phyloP scores from a whole-genome alignment of 495 filamentous ascomycete species.

The Podospora fimiseda region DNA sequence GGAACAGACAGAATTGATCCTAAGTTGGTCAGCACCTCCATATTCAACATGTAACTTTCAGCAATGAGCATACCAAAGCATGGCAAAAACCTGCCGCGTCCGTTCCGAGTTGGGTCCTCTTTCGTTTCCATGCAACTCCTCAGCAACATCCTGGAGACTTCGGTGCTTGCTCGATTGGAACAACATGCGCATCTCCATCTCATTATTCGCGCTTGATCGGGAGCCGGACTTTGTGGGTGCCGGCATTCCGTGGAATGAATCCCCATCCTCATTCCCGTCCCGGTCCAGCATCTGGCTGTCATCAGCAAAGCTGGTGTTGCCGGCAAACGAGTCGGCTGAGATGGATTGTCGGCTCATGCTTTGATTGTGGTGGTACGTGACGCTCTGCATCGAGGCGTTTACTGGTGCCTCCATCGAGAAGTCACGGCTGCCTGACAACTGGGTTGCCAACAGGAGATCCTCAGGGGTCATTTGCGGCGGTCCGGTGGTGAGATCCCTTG shows the following conservation, averaged over 20 bases:
- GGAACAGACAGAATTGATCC: conserved; percentile 77
- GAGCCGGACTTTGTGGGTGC: conserved; percentile 53
- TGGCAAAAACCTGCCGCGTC: conserved; percentile 93
- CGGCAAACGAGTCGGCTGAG: conserved; percentile 45
- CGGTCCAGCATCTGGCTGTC: conserved; percentile 62
- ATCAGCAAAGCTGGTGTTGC: conserved; percentile 57
- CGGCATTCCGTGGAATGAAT: conserved; percentile 51
- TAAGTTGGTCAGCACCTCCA: conserved; percentile 32
- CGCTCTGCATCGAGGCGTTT: conserved; percentile 42
- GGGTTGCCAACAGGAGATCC: conserved; percentile 58
- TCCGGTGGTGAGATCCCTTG: conserved; percentile 29
- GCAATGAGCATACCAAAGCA: conserved; percentile 73
- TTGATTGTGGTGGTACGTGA: conserved; percentile 45
- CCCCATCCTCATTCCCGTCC: conserved; percentile 61
- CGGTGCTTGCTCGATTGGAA: conserved; percentile 70
- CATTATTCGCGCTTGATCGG: conserved; percentile 71
- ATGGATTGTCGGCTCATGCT: conserved; percentile 48
- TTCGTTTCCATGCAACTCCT: conserved; percentile 59
- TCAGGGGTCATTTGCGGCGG: conserved; percentile 51
- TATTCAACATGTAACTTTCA: background rate
- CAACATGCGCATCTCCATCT: conserved; percentile 83
- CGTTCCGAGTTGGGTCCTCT: conserved; percentile 77
- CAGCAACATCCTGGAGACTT: conserved; percentile 72
- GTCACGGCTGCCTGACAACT: conserved; percentile 47
- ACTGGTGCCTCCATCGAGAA: conserved; percentile 47